Conservation (phyloP, 441 rosid species). For the Euphorbia celastroides region DNA sequence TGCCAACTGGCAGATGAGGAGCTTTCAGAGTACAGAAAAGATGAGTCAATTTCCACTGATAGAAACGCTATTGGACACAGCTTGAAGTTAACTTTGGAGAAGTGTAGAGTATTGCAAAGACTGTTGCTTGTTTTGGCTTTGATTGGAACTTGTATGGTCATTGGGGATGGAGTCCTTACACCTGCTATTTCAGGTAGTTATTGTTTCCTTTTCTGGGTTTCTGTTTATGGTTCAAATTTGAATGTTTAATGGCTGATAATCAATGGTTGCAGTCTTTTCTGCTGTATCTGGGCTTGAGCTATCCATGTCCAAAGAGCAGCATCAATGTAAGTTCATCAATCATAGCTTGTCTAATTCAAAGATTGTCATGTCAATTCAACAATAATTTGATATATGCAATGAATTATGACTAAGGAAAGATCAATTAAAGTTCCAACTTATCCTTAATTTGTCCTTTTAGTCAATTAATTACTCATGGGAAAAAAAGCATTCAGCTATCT, state of each 20-base stretch:
- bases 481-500: no score
- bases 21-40: constrained; percentile 58
- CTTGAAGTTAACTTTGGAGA: constrained; percentile 1
- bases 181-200: background rate
- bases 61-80: constrained; percentile 9
- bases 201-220: background rate
- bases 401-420: background rate
- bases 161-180: constrained; percentile 18
- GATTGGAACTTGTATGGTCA: constrained; percentile 45
- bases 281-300: constrained; percentile 91
- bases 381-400: background rate
- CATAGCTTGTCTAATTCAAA: background rate
- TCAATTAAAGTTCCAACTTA: background rate
- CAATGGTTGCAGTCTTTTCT: constrained; percentile 59
- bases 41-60: constrained; percentile 24
- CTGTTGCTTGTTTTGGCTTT: constrained; percentile 29
- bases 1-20: constrained; percentile 83
- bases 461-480: no score
- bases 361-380: background rate
- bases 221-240: background rate
- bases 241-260: background rate
- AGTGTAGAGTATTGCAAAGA: background rate
- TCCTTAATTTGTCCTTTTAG: no score
- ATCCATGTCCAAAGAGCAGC: constrained; percentile 65
- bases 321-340: constrained; percentile 54